Conservation (phyloP, 1,284 basidiomycete species). For the Papiliotrema terrestris region DNA sequence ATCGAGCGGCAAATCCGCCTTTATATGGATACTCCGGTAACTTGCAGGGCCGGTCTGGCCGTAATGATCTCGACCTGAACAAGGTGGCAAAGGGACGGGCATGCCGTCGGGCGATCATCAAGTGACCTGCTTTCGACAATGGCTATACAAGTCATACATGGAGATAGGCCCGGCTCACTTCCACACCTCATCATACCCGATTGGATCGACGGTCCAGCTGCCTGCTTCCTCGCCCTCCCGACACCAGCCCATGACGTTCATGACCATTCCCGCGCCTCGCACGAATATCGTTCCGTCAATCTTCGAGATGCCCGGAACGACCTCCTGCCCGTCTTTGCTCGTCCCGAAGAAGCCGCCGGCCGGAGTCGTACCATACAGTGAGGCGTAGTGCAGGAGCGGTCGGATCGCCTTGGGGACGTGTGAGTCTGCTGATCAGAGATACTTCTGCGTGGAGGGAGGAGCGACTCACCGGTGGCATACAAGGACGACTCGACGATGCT, state of each 20-base stretch:
- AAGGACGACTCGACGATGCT: slow-evolving; percentile 56
- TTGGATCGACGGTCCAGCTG: slow-evolving; percentile 59
- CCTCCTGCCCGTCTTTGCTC: slow-evolving; percentile 44
- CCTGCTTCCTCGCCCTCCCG: slow-evolving; percentile 52
- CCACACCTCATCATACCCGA: slow-evolving; percentile 70
- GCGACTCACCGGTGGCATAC: slow-evolving; percentile 51
- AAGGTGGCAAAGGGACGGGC: too few relatives aligned
- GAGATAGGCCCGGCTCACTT: slow-evolving; percentile 22
- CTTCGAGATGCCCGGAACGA: slow-evolving; percentile 50
- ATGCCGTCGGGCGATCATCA: too few relatives aligned
- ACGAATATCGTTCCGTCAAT: slow-evolving; percentile 64
- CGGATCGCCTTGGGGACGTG: slow-evolving; percentile 63
- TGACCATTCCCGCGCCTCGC: slow-evolving; percentile 60
- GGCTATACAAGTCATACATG: background rate
- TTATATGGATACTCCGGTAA: too few relatives aligned
- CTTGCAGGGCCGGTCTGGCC: too few relatives aligned
- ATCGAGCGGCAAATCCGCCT: too few relatives aligned
- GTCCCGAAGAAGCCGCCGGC: slow-evolving; percentile 54
- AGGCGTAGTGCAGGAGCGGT: slow-evolving; percentile 56
- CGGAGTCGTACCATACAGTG: slow-evolving; percentile 54
- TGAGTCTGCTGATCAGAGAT: slow-evolving; percentile 51
- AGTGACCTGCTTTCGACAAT: too few relatives aligned
- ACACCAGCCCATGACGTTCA: slow-evolving; percentile 63
- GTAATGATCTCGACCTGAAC: too few relatives aligned
- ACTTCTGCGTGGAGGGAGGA: too few relatives aligned